Base-by-base conservation (phyloP, 75 land plant species). In the Pinus tabuliformis region DNA sequence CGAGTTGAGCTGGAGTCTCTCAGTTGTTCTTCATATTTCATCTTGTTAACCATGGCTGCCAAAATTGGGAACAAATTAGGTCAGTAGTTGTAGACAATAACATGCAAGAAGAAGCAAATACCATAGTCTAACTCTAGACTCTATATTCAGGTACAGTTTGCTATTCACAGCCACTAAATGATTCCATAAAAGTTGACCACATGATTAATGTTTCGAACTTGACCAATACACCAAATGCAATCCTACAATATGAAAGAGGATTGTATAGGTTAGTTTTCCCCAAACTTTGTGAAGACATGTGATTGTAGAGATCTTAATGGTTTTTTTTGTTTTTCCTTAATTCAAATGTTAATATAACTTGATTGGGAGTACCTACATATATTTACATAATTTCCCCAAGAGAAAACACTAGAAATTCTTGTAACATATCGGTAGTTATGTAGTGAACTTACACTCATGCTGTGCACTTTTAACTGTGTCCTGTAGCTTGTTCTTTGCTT, bases 401-500 rank as follows among this genome's bases (percentile, higher is more conserved):
- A 39, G 2, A 49, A 18, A 70, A 30, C 72, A 39, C 72, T 28
- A 17, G 9, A 59, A 21, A 59, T 20, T 36, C 39, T 30, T 21
- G 1, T 21, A 59, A 18, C 61, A 59, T 6, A 14, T 22, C 20
- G 3, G n/a, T 36, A 74, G 20, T 56, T 28, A 45, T 18, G 15
- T n/a, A 58, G 16, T 59, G 58, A 5, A 75, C 87, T 89, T 73
- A 89, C 90, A 77, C 61, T 81, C 83, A 18, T 80, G 78, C 73
- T 87, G 82, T 75, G 80, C 70, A 36, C 62, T 71, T 66, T 85
- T 82, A 56, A 90, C 78, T 68, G 74, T 78, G 65, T 58, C 77
- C 26, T 60, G 76, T 74, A 90, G 57, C 74, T 82, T 79, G 30
- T 84, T 62, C 76, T 83, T 89, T 77, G 84, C 87, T 74, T 89